Conservation (phyloP, 1,139 yeast species). For the Geotrichum candidum region DNA sequence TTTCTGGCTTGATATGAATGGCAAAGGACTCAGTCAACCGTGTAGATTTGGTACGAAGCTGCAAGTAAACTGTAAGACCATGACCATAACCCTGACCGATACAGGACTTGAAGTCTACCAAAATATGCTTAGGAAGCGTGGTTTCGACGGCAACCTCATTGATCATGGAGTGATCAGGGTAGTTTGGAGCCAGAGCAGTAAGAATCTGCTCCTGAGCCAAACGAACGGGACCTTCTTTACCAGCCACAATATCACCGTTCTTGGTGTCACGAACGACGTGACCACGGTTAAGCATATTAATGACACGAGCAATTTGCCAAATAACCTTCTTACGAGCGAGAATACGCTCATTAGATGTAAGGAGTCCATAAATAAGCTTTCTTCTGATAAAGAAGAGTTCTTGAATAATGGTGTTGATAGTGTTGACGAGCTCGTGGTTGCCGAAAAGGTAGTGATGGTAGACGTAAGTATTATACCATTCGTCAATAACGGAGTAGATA, state of each 20-base stretch:
- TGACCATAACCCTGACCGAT: conserved; percentile 48
- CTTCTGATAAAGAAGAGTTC: conserved; percentile 61
- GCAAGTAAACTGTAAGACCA: conserved; percentile 69
- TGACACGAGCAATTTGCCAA: conserved; percentile 54
- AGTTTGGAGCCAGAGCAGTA: conserved; percentile 68
- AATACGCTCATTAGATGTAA: conserved; percentile 54
- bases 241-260: conserved; percentile 57
- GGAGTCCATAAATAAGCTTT: conserved; percentile 49
- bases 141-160: conserved; percentile 31
- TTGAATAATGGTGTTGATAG: conserved; percentile 32
- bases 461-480: conserved; percentile 33
- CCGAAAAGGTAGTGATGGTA: conserved; percentile 31
- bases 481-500: conserved; percentile 32
- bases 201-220: conserved; percentile 65
- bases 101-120: conserved; percentile 75
- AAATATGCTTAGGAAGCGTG: conserved; percentile 61
- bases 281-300: conserved; percentile 62
- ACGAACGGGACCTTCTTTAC: conserved; percentile 44
- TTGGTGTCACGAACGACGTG: conserved; percentile 68
- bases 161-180: conserved; percentile 45
- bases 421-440: conserved; percentile 36
- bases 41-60: conserved; percentile 57
- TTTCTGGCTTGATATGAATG: conserved; percentile 58
- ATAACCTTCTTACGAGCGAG: conserved; percentile 56
- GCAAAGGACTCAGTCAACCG: conserved; percentile 78